Evolutionary conservation across 129 eudicot genomes (phyloP).

Genomic region (Logfia minima): DNA sequence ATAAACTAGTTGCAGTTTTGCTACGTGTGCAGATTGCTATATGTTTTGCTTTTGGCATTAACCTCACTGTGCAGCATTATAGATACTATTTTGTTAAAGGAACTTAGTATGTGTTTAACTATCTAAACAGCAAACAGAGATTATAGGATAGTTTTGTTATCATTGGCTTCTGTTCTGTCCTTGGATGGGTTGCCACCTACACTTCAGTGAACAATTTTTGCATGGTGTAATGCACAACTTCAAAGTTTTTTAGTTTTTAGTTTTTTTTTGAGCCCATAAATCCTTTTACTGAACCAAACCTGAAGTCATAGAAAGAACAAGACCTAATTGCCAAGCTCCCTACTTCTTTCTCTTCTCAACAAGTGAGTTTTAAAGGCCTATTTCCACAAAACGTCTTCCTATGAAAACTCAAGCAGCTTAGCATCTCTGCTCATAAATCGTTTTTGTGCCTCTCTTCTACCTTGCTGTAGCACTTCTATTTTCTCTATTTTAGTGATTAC

Average conservation of each 20-base stretch:
- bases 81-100: slow-evolving; percentile 8
- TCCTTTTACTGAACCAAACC: slow-evolving; percentile 9
- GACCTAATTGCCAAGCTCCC: too few relatives aligned
- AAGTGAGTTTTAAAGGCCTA: too few relatives aligned
- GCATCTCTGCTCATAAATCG: too few relatives aligned
- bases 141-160: slow-evolving; percentile 4
- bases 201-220: slow-evolving; percentile 13
- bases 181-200: slow-evolving; percentile 14
- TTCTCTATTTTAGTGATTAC: too few relatives aligned
- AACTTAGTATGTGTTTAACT: neutral
- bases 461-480: too few relatives aligned
- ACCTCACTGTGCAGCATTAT: slow-evolving; percentile 1
- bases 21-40: slow-evolving; percentile 14
- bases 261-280: neutral
- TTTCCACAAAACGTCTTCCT: too few relatives aligned
- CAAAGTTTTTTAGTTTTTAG: neutral
- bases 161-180: slow-evolving; percentile 2
- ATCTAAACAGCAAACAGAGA: slow-evolving; percentile 15
- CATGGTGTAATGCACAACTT: slow-evolving; percentile 1
- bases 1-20: slow-evolving; percentile 8
- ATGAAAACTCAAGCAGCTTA: too few relatives aligned
- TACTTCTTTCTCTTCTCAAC: too few relatives aligned
- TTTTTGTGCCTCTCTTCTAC: too few relatives aligned
- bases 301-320: too few relatives aligned
- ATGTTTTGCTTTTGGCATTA: slow-evolving; percentile 3